Base-by-base conservation (phyloP, 805 yeast species). In the Maudiozyma bulderi region DNA sequence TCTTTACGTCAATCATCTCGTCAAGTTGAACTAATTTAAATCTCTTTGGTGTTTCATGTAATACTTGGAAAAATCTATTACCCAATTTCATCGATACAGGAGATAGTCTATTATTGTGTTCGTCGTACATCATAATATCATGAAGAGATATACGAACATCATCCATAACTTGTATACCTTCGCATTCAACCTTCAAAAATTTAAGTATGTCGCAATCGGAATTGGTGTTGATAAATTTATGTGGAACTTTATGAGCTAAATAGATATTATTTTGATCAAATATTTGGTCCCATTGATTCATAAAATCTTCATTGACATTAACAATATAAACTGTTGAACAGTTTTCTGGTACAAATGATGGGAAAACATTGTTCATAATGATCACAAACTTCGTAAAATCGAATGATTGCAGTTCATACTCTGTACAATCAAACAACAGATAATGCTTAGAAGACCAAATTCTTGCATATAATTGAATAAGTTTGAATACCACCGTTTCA, bases 81-180 rank as follows among this genome's bases (percentile, higher is more conserved):
- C 95, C 95, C 47, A 87, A 74, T 56, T 78, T 81, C 51, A 87
- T 50, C 0, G 78, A 74, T 3, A 83, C 82, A 1, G 86, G 83
- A 15, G 75, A 68, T 54, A 77, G 80, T 34, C 76, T 67, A n/a
- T 74, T 73, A 14, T 70, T 67, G 1, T 65, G 67, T 4, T 67
- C 67, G 49, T 81, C 78, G 58, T 71, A 83, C 8, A 79, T 55
- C 6, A 76, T 72, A 30, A 77, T 77, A 51, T 78, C 82, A 48
- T 68, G 71, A 52, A 78, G 68, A 6, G 74, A 67, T 8, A 78
- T 81, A 51, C 82, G 69, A 1, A 74, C 70, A 57, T 78, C 84
- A 47, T 70, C 65, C 35, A 72, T 61, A 14, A 74, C 68, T 13
- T 69, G 67, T 31, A 68, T 64, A 3, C 78, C 66, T 42, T 69